Evolutionary conservation across 2,329 filamentous ascomycete species (phyloP), one percentile per base, ranked within the genome.

Genomic region (Harringtonia lauricola): DNA sequence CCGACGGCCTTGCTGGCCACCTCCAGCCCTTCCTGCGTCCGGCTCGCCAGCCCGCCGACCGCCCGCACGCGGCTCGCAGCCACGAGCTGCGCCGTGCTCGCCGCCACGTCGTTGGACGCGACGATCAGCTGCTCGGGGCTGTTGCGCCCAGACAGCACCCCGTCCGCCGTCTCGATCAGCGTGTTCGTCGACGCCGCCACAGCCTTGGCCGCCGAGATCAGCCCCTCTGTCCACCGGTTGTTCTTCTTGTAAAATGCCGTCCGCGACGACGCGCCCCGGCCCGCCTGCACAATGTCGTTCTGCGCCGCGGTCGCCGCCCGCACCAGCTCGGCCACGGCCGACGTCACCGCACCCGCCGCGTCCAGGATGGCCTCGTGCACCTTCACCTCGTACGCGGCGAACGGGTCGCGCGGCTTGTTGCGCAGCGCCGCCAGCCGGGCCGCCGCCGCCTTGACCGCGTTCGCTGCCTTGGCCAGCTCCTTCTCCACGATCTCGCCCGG

Each of bases 161-260:
- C 92, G 58, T 98, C 92, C 0, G 92, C 92, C 8, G 92, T 98
- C 71, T 98, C 92, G 57, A 98, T 98, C 53, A 98, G 77, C 35
- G 83, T 92, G 66, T 95, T 96, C 12, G 92, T 98, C 15, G 88
- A 94, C 2, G 76, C 76, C 3, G 92, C 92, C 17, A 98, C 92
- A 1, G 92, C 92, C 67, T 98, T 98, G 51, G 92, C 90, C 1
- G 92, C 92, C 31, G 87, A 95, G 59, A 98, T 95, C 48, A 98
- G 79, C 39, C 92, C 92, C 59, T 98, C 92, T 0, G 92, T 98
- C 92, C 92, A 98, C 42, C 92, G 79, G 67, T 96, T 98, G 75
- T 98, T 95, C 72, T 96, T 96, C 76, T 96, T 96, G 80, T 98
- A 98, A 64, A 98, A 98, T 21, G 89, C 88, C 2, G 89, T 94